These are phyloP conservation scores for Exophiala viscosa DNA, from an alignment of 2,329 filamentous ascomycete genomes.

Conservation along the genomic window DNA sequence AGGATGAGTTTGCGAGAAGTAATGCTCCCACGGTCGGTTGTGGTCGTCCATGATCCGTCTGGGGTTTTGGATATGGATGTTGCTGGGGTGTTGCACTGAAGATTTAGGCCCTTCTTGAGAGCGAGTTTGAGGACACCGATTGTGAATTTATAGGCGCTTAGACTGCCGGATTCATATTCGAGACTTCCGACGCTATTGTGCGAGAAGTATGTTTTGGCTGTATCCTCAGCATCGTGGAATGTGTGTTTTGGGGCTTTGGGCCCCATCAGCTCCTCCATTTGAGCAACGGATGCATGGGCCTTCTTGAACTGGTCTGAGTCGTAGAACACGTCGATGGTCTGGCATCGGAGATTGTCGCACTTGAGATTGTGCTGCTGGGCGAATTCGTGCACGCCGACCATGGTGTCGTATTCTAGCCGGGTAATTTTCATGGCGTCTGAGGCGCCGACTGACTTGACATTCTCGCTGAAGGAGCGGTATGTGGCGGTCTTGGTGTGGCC, in stretches of 20 bases:
- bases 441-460: conserved; percentile 45
- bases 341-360: conserved; percentile 50
- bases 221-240: conserved; percentile 43
- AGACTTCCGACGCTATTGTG: conserved; percentile 46
- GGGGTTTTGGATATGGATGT: conserved; percentile 20
- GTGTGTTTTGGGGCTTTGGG: conserved; percentile 43
- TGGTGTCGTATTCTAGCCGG: conserved; percentile 51
- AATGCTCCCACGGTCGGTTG: conserved; percentile 45
- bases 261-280: conserved; percentile 46
- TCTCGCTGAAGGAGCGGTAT: conserved; percentile 51
- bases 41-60: conserved; percentile 31
- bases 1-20: conserved; percentile 45
- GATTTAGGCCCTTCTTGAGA: conserved; percentile 34
- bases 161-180: conserved; percentile 45
- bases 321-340: conserved; percentile 59
- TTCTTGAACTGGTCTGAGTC: conserved; percentile 43
- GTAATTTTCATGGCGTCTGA: conserved; percentile 51
- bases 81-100: conserved; percentile 34
- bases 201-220: conserved; percentile 41
- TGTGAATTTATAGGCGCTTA: conserved; percentile 41
- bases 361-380: conserved; percentile 47
- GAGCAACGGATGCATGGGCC: conserved; percentile 39
- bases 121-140: conserved; percentile 47
- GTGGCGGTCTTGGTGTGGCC: conserved; percentile 50
- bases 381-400: conserved; percentile 55